Percentiles rank a stretch among this genome's conserved stretches.
Conservation (phyloP, 805 yeast genomes). For the Metahyphopichia silvanorum region DNA sequence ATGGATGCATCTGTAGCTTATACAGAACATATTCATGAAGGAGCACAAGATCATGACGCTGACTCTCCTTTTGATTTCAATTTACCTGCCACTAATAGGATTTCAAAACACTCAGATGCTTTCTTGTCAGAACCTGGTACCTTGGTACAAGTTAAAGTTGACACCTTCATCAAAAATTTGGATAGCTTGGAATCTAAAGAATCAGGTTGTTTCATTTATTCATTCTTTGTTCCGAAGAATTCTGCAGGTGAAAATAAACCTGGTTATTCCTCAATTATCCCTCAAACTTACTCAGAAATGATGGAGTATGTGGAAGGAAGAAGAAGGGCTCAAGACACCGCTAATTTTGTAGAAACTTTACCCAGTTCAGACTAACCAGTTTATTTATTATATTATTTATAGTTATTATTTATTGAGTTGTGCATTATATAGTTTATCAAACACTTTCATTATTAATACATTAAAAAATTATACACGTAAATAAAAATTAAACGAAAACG, state of each 20-base stretch:
- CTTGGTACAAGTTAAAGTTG: constrained; percentile 84
- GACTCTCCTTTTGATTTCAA: constrained; percentile 48
- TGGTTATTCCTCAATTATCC: constrained; percentile 74
- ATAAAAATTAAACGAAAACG: not conserved
- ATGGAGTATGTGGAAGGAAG: constrained; percentile 87
- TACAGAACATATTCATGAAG: constrained; percentile 70
- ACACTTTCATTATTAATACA: too few species aligned
- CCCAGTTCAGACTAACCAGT: constrained; percentile 7
- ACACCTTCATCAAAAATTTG: constrained; percentile 70
- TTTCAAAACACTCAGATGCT: constrained; percentile 50
- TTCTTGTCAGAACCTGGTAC: constrained; percentile 79
- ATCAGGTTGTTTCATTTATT: constrained; percentile 85
- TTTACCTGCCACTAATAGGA: constrained; percentile 54
- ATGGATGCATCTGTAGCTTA: constrained; percentile 82
- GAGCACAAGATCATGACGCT: constrained; percentile 15
- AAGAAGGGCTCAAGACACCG: constrained; percentile 84
- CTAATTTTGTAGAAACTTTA: constrained; percentile 50
- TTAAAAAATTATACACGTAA: too few species aligned
- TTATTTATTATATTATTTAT: not conserved
- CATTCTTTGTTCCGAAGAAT: constrained; percentile 78
- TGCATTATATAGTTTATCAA: not conserved
- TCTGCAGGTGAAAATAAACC: constrained; percentile 39
- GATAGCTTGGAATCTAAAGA: constrained; percentile 59
- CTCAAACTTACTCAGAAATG: constrained; percentile 88
- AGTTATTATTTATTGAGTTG: not conserved